Percentiles rank a stretch among this genome's conserved stretches.
phyloP scores from a whole-genome alignment of 106 monocot genomes.

The Apostasia ramifera region DNA sequence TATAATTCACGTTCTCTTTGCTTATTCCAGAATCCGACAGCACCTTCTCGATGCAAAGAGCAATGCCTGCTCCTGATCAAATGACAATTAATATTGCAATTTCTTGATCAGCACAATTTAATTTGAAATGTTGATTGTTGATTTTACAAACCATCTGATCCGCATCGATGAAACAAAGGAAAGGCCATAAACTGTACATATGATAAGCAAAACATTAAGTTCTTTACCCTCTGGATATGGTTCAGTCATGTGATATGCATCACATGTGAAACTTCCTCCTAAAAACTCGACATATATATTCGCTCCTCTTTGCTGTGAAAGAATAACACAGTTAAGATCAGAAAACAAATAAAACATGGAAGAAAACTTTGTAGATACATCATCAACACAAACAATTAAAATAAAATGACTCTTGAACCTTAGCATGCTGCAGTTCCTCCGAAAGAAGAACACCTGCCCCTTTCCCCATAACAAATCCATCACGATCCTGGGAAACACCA shows the following conservation, averaged over 20 bases:
- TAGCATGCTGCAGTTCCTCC: slow-evolving; percentile 97
- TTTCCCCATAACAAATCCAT: slow-evolving; percentile 99
- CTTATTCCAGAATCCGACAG: slow-evolving; percentile 72
- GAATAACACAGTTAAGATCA: slow-evolving; percentile 3
- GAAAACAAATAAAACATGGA: neutral
- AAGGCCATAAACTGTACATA: too few relatives aligned
- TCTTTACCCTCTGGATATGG: slow-evolving; percentile 87
- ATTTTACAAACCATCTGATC: too few relatives aligned
- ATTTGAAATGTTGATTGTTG: too few relatives aligned
- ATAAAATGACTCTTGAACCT: slow-evolving; percentile 34
- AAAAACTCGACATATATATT: slow-evolving; percentile 87
- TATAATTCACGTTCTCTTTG: slow-evolving; percentile 90
- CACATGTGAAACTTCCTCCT: slow-evolving; percentile 92
- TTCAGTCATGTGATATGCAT: slow-evolving; percentile 98
- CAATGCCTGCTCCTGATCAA: slow-evolving; percentile 63
- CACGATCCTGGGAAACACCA: slow-evolving; percentile 58
- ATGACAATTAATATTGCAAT: neutral
- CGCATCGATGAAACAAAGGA: too few relatives aligned
- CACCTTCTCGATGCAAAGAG: slow-evolving; percentile 84
- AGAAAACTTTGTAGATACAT: neutral
- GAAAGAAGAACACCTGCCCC: slow-evolving; percentile 93
- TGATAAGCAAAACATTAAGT: too few relatives aligned
- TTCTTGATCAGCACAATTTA: too few relatives aligned
- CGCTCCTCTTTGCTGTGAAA: slow-evolving; percentile 83
- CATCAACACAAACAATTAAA: neutral